A percentile compares a stretch with the other conserved stretches of the same genome.
phyloP scores from a whole-genome alignment of 2,329 filamentous ascomycete species.

The Ilyonectria mors-panacis region DNA sequence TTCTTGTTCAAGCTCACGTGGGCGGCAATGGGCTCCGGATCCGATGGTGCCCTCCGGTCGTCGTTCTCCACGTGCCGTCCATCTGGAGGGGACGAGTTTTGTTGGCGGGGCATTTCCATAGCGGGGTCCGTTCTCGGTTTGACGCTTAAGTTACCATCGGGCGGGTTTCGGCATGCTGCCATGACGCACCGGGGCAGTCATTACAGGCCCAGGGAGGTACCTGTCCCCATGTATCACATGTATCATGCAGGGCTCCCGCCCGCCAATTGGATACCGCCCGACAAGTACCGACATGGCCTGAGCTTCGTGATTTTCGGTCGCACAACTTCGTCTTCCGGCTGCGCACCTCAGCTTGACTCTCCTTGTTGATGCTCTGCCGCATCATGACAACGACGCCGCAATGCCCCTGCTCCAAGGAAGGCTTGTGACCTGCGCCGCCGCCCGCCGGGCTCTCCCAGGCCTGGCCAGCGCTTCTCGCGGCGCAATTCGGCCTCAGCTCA shows the following conservation, averaged over 20 bases:
- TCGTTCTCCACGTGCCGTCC: constrained; percentile 22
- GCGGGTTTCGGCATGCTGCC: constrained; percentile 14
- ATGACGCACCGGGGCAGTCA: constrained; percentile 36
- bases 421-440: constrained; percentile 44
- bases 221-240: constrained; percentile 21
- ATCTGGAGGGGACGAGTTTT: constrained; percentile 46
- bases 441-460: constrained; percentile 35
- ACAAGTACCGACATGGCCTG: constrained; percentile 44
- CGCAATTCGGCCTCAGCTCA: constrained; percentile 33
- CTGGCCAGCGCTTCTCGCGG: constrained; percentile 30
- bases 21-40: constrained; percentile 8
- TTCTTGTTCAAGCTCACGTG: constrained; percentile 2
- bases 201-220: constrained; percentile 32
- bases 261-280: constrained; percentile 28
- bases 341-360: constrained; percentile 14
- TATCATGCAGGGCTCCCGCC: constrained; percentile 32
- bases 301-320: constrained; percentile 39
- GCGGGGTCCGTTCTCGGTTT: constrained; percentile 47
- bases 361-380: constrained; percentile 32
- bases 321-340: not conserved
- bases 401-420: constrained; percentile 52
- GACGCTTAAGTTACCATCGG: not conserved
- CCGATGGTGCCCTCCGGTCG: not conserved
- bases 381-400: constrained; percentile 46
- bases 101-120: constrained; percentile 47